Percentiles rank a stretch among this genome's conserved stretches.
Conservation (phyloP, 371 early-diverging fungal genomes). For the Mortierella sp. region DNA sequence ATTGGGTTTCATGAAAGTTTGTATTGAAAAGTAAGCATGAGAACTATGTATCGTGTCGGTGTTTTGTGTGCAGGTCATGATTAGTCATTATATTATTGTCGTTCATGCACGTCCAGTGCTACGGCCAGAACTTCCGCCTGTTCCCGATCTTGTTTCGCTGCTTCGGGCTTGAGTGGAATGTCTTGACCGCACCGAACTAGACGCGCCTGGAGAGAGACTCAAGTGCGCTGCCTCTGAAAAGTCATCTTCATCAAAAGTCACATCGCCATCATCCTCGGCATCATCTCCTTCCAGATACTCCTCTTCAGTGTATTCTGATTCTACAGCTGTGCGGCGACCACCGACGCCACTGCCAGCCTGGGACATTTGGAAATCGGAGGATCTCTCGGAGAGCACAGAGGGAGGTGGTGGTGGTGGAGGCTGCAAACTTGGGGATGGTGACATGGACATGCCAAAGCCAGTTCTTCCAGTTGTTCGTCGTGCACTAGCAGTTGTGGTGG, state of each 20-base stretch:
- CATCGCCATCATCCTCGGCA: constrained; percentile 39
- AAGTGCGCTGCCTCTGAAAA: constrained; percentile 45
- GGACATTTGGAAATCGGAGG: constrained; percentile 40
- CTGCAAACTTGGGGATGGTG: constrained; percentile 16
- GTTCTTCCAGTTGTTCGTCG: constrained; percentile 29
- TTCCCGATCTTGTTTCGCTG: constrained; percentile 9
- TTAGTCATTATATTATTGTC: neutral
- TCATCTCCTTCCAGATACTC: constrained; percentile 43
- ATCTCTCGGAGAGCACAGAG: constrained; percentile 42
- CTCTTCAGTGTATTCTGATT: constrained; percentile 50
- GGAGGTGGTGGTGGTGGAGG: constrained; percentile 49
- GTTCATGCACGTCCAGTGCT: constrained; percentile 32
- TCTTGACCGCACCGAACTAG: constrained; percentile 23
- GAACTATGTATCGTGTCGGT: neutral
- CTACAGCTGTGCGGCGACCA: constrained; percentile 40
- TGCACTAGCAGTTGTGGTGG: constrained; percentile 17
- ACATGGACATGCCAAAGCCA: constrained; percentile 37
- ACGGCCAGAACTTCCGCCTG: constrained; percentile 16
- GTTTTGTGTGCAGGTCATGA: neutral
- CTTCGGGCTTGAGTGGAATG: constrained; percentile 1
- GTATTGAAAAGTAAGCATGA: neutral
- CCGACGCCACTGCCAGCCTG: constrained; percentile 13
- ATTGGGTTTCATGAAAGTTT: no score
- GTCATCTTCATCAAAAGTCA: constrained; percentile 47
- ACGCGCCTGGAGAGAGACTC: constrained; percentile 20